A percentile compares a stretch with the other conserved stretches of the same genome.
phyloP scores from a whole-genome alignment of 2,329 filamentous ascomycete species.

The Rutstroemia sydowiana region DNA sequence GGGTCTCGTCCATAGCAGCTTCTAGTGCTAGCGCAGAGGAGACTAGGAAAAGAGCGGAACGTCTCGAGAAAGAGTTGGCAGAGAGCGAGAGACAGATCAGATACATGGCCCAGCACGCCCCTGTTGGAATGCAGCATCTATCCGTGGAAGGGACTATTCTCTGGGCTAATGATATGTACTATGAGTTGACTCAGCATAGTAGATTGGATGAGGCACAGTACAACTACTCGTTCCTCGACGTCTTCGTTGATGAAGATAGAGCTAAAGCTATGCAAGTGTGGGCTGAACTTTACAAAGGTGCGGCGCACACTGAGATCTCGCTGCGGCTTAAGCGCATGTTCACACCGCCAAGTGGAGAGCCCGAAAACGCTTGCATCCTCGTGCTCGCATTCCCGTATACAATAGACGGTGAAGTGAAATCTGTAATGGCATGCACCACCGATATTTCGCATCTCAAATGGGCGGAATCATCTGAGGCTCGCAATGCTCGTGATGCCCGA shows the following conservation, averaged over 20 bases:
- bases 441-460: slow-evolving; percentile 83
- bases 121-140: slow-evolving; percentile 67
- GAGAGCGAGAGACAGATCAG: slow-evolving; percentile 58
- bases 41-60: slow-evolving; percentile 6
- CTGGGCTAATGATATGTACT: slow-evolving; percentile 65
- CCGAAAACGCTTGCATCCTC: too few species aligned
- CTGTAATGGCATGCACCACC: slow-evolving; percentile 75
- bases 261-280: background rate
- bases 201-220: background rate
- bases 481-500: slow-evolving; percentile 45
- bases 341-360: background rate
- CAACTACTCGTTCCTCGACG: too few species aligned
- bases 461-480: slow-evolving; percentile 40
- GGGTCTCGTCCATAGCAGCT: slow-evolving; percentile 20
- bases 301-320: background rate
- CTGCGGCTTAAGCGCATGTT: too few species aligned
- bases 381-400: too few species aligned
- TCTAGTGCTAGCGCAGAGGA: slow-evolving; percentile 20
- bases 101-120: slow-evolving; percentile 64
- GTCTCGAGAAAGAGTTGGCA: slow-evolving; percentile 12
- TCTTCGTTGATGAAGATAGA: too few species aligned
- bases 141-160: slow-evolving; percentile 56
- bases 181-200: slow-evolving; percentile 21
- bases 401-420: slow-evolving; percentile 65
- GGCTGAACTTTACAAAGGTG: background rate